Percentiles rank a stretch among this genome's conserved stretches.
Conservation (phyloP, 371 early-diverging fungal species). For the Rhizopus delemar region DNA sequence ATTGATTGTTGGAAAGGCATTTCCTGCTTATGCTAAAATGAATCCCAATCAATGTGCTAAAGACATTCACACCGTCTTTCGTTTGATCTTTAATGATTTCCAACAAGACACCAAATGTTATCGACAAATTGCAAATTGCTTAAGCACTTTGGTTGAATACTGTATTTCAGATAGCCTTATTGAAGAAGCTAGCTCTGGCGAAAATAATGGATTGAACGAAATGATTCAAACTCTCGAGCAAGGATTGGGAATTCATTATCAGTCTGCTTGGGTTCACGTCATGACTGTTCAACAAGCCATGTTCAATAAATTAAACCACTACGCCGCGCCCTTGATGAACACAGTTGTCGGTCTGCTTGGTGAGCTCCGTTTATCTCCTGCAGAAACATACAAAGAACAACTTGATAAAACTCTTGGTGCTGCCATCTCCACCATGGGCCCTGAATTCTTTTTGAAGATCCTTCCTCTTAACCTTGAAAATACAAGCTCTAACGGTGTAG, state of each 20-base stretch:
- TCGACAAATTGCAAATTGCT: constrained; percentile 66
- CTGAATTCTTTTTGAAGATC: constrained; percentile 72
- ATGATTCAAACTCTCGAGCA: constrained; percentile 58
- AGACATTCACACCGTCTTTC: constrained; percentile 70
- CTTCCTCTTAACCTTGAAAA: constrained; percentile 88
- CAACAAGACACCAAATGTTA: constrained; percentile 62
- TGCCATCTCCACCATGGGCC: constrained; percentile 81
- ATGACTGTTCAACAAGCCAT: constrained; percentile 76
- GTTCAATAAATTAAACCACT: constrained; percentile 70
- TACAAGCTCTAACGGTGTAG: constrained; percentile 46
- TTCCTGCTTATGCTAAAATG: constrained; percentile 60
- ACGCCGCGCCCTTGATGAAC: constrained; percentile 66
- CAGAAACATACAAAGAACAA: constrained; percentile 83
- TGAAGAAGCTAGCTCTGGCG: constrained; percentile 44
- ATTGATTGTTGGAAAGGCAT: constrained; percentile 75
- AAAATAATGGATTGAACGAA: constrained; percentile 40
- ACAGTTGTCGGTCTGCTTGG: constrained; percentile 67
- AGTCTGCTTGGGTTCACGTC: constrained; percentile 81
- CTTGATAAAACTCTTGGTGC: constrained; percentile 81
- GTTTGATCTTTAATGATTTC: constrained; percentile 71
- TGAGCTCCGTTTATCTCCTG: constrained; percentile 78
- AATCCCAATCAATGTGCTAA: constrained; percentile 52
- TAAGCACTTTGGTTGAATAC: constrained; percentile 64
- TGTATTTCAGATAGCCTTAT: constrained; percentile 76
- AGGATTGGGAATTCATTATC: constrained; percentile 75